Conservation (phyloP, 1,284 basidiomycete species). For the Kalmanozyma brasiliensis region DNA sequence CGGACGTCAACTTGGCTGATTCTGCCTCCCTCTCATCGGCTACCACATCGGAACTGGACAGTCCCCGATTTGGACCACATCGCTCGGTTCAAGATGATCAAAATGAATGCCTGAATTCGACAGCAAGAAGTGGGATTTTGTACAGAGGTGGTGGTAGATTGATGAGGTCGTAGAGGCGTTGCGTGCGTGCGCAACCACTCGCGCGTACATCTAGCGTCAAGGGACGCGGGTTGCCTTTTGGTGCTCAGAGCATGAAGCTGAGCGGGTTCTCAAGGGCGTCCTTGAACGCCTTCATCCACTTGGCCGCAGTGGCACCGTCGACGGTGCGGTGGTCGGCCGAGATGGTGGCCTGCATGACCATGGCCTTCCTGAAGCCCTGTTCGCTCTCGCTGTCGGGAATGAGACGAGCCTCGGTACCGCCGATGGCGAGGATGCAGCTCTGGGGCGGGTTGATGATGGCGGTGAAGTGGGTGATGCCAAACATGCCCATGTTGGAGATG, state of each 20-base stretch:
- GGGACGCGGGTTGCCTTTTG: no score
- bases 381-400: constrained; percentile 83
- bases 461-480: constrained; percentile 87
- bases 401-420: constrained; percentile 85
- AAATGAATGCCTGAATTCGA: no score
- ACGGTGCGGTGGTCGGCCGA: constrained; percentile 87
- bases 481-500: constrained; percentile 99
- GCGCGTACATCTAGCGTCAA: no score
- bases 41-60: no score
- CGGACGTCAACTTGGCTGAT: no score
- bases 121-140: no score
- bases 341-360: constrained; percentile 95
- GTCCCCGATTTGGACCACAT: no score
- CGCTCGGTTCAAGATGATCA: no score
- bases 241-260: constrained; percentile 62
- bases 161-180: no score
- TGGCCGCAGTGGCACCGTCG: constrained; percentile 72
- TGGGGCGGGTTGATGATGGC: constrained; percentile 99
- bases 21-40: no score
- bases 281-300: constrained; percentile 85
- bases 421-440: constrained; percentile 95
- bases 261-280: constrained; percentile 96
- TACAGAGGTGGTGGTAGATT: no score
- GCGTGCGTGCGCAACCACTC: no score
- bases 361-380: constrained; percentile 76